Base-by-base conservation (phyloP, 768 basidiomycete genomes). In the Tremella fuciformis region DNA sequence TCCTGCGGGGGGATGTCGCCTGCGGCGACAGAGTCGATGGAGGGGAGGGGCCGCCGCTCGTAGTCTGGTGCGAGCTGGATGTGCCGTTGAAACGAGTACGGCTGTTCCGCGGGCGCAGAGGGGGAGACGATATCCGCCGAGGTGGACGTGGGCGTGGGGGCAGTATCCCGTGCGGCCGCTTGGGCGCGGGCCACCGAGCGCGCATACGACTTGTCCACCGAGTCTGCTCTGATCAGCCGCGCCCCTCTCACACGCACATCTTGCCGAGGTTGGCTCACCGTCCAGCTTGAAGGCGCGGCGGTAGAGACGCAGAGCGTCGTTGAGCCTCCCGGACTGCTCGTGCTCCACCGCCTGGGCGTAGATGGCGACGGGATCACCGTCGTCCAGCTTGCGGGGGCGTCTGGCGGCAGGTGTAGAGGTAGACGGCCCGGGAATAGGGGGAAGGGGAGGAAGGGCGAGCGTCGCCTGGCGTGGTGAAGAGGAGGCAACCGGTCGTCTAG, bases 271-370 rank as follows among this genome's bases (percentile, higher is more conserved):
- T 1, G 7, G 60, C 74, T 64, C 51, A 74, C 72, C 80, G 59
- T 91, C 83, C 77, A 87, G 78, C 53, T 86, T 83, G 74, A 91
- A 92, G 1, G 89, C 89, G 60, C 84, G 83, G 9, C 89, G 84
- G 68, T 94, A 96, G 8, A 91, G 77, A 22, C 76, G 69, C 9
- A 91, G 76, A 11, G 91, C 91, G 34, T 86, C 84, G 63, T 91
- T 87, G 50, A 90, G 79, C 59, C 87, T 79, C 39, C 89, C 84
- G 44, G 77, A 78, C 70, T 89, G 87, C 74, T 96, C 91, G 47
- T 83, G 80, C 39, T 84, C 80, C 26, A 91, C 81, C 8, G 91
- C 91, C 18, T 78, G 80, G 25, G 82, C 77, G 74, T 94, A 96
- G 13, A 85, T 65, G 8, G 82, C 82, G 46, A 73, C 61, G 0